Base-by-base conservation (phyloP, 2,329 filamentous ascomycete genomes). In the Trichoderma guizhouense region DNA sequence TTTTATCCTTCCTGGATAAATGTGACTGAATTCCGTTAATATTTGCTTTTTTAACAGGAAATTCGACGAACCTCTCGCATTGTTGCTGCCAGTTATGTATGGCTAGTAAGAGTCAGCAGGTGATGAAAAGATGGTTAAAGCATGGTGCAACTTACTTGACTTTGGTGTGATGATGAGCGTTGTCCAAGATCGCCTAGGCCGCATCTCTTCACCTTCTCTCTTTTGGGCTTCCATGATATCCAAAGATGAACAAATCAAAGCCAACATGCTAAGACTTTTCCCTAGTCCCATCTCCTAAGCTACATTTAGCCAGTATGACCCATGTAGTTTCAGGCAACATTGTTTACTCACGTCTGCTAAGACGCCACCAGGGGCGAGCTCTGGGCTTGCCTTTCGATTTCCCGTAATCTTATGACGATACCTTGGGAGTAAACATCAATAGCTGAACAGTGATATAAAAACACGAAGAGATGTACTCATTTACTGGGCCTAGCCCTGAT, bases 261-360 rank as follows among this genome's bases (percentile, higher is more conserved):
- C 76, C 0, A 82, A 26, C 0, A 75, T 74, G 28, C 74, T 78
- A 2, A 82, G 72, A 0, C 79, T 79, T 65, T 82, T 82, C 0
- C 80, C 80, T 1, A 82, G 74, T 0, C 81, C 81, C 80, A 82
- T 82, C 30, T 82, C 79, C 78, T 80, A 47, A 69, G 12, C 5
- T 30, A 36, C 3, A 21, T 24, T 26, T 53, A 43, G 30, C 11
- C 12, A 12, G 5, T 11, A 0, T 39, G 1, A 39, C n/a, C n/a
- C 7, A 18, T n/a, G 8, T 36, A 26, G 0, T 28, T 30, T n/a
- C 5, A 39, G n/a, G 43, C 3, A 4, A 24, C 0, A 57, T 24
- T 55, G 26, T 58, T 55, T 30, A 28, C 63, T 55, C 18, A 51
- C 63, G 4, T 66, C 28, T 36, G 63, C 43, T 55, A 66, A 55